These are phyloP conservation scores for Monosporascus sp. DNA, from an alignment of 2,329 filamentous ascomycete genomes.

Conservation along the genomic window DNA sequence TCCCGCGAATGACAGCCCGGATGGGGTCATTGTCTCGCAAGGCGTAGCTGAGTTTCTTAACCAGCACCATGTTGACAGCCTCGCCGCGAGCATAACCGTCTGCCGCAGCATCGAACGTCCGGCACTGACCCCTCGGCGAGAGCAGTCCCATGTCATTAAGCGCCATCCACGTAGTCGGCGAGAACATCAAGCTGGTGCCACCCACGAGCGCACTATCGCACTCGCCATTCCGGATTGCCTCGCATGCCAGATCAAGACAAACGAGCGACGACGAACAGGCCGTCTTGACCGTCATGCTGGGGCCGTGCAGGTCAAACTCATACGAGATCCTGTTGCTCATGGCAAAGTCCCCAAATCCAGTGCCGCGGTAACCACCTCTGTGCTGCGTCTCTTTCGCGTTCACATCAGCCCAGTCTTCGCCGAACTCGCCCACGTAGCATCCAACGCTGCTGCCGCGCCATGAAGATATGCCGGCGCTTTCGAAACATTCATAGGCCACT, in stretches of 20 bases:
- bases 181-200: neutral
- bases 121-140: conserved; percentile 11
- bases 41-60: conserved; percentile 43
- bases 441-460: neutral
- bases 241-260: too few species aligned
- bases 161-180: conserved; percentile 29
- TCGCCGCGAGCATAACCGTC: conserved; percentile 48
- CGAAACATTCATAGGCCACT: conserved; percentile 14
- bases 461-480: neutral
- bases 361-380: conserved; percentile 6
- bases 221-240: too few species aligned
- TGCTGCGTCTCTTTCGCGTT: conserved; percentile 2
- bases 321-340: conserved; percentile 15
- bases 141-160: conserved; percentile 19
- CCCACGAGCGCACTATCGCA: too few species aligned
- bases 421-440: neutral
- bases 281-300: conserved; percentile 2
- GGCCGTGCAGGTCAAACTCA: conserved; percentile 15
- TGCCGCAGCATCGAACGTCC: conserved; percentile 37
- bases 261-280: too few species aligned
- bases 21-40: conserved; percentile 40
- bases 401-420: neutral
- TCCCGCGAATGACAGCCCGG: conserved; percentile 32
- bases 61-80: conserved; percentile 35
- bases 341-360: conserved; percentile 10